These are phyloP conservation scores for Leccinum variabile DNA, from an alignment of 1,284 basidiomycete species.

Conservation along the genomic window DNA sequence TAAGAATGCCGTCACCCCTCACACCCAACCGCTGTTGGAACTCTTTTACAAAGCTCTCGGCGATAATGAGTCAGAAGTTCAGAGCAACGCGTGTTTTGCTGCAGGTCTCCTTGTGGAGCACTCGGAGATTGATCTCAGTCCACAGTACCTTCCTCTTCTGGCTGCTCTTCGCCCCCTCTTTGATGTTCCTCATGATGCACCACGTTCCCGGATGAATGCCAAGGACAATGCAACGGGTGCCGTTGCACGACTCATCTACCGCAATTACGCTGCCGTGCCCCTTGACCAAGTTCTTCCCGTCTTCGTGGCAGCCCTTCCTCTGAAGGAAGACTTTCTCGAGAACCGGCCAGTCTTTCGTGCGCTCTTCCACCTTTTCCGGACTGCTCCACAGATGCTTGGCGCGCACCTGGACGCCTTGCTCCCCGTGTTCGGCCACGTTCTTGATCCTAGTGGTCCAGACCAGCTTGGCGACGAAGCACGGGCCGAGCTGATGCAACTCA, in stretches of 20 bases:
- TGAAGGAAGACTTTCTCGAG: constrained; percentile 88
- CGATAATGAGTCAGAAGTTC: constrained; percentile 89
- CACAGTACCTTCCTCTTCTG: constrained; percentile 83
- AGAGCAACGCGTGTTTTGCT: constrained; percentile 96
- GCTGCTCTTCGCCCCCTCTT: constrained; percentile 85
- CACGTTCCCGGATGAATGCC: constrained; percentile 74
- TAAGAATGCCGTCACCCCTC: constrained; percentile 84
- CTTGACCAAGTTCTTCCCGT: constrained; percentile 89
- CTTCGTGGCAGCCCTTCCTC: constrained; percentile 80
- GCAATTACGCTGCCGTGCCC: constrained; percentile 81
- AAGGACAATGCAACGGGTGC: constrained; percentile 96
- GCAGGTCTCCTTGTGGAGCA: constrained; percentile 91
- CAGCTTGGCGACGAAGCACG: constrained; percentile 80
- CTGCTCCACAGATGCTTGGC: constrained; percentile 68
- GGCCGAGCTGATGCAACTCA: constrained; percentile 72
- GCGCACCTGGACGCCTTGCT: constrained; percentile 85
- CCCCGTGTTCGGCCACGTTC: constrained; percentile 80
- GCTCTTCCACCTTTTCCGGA: constrained; percentile 86
- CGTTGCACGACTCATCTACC: constrained; percentile 85
- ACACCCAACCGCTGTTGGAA: constrained; percentile 81
- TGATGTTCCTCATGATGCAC: constrained; percentile 58
- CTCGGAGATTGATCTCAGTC: constrained; percentile 79
- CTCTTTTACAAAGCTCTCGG: constrained; percentile 82
- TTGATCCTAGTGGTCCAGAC: constrained; percentile 72
- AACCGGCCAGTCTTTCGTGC: constrained; percentile 89